phyloP scores from a whole-genome alignment of 345 rosid species.

The Sonneratia caseolaris region DNA sequence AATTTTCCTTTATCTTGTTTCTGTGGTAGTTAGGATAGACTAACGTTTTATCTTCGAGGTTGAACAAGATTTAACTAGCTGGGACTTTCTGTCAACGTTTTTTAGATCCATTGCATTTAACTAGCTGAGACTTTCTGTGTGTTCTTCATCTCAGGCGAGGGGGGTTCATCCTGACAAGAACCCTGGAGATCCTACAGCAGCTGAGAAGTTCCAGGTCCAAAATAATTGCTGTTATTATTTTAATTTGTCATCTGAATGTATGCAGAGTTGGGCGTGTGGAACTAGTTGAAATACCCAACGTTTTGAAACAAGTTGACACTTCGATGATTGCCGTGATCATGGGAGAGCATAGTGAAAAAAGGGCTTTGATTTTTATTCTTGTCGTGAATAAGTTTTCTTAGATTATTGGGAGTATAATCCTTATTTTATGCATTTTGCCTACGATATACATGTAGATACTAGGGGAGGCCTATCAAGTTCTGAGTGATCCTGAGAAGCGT shows the following conservation, averaged over 20 bases:
- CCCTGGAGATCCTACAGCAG: conserved; percentile 83
- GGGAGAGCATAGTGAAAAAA: background rate
- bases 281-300: no score
- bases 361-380: conserved; percentile 10
- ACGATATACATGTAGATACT: conserved; percentile 42
- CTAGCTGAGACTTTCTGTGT: background rate
- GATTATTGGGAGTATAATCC: background rate
- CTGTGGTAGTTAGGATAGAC: background rate
- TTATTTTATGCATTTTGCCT: conserved; percentile 4
- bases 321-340: background rate
- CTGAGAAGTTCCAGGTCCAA: conserved; percentile 73
- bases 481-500: conserved; percentile 88
- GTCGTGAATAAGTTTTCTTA: background rate
- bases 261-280: background rate
- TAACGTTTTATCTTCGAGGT: background rate
- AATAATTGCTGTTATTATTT: background rate
- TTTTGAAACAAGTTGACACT: background rate
- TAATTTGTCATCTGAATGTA: background rate
- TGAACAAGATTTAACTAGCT: background rate
- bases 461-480: conserved; percentile 90
- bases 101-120: background rate
- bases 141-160: conserved; percentile 50
- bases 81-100: background rate
- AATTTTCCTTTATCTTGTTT: background rate
- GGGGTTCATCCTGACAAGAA: conserved; percentile 95